Percentiles rank a stretch among this genome's conserved stretches.
Evolutionary conservation across 768 basidiomycete genomes (phyloP).

Genomic region (Lactarius indigo): DNA sequence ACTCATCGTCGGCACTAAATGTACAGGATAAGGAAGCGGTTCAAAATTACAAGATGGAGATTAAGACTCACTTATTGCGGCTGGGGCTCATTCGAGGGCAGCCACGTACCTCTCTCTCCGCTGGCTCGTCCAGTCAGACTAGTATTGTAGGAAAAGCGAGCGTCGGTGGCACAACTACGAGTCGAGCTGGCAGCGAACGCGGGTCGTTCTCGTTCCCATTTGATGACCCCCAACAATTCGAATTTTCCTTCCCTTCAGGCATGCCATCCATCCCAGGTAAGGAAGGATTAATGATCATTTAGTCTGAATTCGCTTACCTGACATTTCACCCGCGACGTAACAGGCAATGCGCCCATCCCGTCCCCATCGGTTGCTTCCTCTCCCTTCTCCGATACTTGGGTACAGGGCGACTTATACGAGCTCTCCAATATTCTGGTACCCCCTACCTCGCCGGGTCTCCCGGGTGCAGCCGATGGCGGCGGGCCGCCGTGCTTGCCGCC

Average conservation of each 20-base stretch:
- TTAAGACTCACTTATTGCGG: constrained; percentile 75
- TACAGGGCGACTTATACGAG: constrained; percentile 4
- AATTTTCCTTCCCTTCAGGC: constrained; percentile 23
- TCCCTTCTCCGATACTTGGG: constrained; percentile 14
- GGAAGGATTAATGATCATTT: background rate
- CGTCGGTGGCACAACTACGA: background rate
- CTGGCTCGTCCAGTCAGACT: constrained; percentile 34
- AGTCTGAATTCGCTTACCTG: constrained; percentile 14
- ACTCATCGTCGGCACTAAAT: constrained; percentile 22
- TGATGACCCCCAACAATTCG: constrained; percentile 15
- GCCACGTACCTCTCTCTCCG: constrained; percentile 54
- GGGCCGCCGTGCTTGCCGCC: constrained; percentile 8
- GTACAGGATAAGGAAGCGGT: constrained; percentile 76
- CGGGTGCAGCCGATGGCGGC: constrained; percentile 4
- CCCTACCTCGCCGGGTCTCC: constrained; percentile 3
- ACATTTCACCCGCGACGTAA: background rate
- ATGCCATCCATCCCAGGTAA: constrained; percentile 21
- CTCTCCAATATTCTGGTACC: constrained; percentile 7
- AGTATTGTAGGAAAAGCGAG: constrained; percentile 5
- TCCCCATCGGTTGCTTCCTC: constrained; percentile 8
- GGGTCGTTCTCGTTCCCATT: constrained; percentile 17
- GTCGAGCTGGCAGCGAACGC: constrained; percentile 14
- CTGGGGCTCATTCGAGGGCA: constrained; percentile 81
- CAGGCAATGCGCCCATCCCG: constrained; percentile 15
- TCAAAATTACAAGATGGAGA: constrained; percentile 77